phyloP scores from a whole-genome alignment of 495 filamentous ascomycete species.

The Cetradonia linearis region DNA sequence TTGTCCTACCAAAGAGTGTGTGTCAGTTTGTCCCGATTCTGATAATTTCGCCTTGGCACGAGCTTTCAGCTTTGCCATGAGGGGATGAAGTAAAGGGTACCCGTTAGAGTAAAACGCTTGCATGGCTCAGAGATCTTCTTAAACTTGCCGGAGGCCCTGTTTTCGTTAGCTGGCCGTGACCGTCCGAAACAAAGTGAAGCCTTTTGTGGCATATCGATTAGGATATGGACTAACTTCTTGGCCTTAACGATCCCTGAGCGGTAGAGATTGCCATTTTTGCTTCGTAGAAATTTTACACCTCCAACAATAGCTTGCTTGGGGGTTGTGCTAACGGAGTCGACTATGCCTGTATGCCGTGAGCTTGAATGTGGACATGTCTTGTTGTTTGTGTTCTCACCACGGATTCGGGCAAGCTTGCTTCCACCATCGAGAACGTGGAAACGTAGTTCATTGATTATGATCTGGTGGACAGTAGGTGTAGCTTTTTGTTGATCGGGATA shows the following conservation, averaged over 20 bases:
- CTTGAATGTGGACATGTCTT: conserved; percentile 17
- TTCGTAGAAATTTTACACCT: conserved; percentile 79
- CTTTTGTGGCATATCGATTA: not conserved
- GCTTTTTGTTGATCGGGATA: conserved; percentile 22
- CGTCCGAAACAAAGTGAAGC: not conserved
- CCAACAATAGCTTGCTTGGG: conserved; percentile 69
- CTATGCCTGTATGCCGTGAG: conserved; percentile 50
- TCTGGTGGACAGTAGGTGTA: conserved; percentile 45
- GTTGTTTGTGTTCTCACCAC: conserved; percentile 44
- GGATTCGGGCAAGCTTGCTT: conserved; percentile 70
- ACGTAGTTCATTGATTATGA: conserved; percentile 63
- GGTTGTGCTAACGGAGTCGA: conserved; percentile 55
- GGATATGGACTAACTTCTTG: conserved; percentile 45
- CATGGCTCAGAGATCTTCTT: conserved; percentile 72
- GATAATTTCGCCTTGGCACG: conserved; percentile 9
- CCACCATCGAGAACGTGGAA: conserved; percentile 70
- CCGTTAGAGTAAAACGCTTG: conserved; percentile 82
- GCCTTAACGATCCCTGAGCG: conserved; percentile 59
- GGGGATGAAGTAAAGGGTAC: conserved; percentile 49
- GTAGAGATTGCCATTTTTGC: conserved; percentile 84
- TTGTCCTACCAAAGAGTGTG: conserved; percentile 50
- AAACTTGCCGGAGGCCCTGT: conserved; percentile 24
- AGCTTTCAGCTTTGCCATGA: not conserved
- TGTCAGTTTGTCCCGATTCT: conserved; percentile 22
- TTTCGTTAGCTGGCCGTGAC: conserved; percentile 11